A percentile compares a stretch with the other conserved stretches of the same genome.
These are phyloP conservation scores for Ustulina deusta DNA, from an alignment of 2,329 filamentous ascomycete species.

Conservation along the genomic window DNA sequence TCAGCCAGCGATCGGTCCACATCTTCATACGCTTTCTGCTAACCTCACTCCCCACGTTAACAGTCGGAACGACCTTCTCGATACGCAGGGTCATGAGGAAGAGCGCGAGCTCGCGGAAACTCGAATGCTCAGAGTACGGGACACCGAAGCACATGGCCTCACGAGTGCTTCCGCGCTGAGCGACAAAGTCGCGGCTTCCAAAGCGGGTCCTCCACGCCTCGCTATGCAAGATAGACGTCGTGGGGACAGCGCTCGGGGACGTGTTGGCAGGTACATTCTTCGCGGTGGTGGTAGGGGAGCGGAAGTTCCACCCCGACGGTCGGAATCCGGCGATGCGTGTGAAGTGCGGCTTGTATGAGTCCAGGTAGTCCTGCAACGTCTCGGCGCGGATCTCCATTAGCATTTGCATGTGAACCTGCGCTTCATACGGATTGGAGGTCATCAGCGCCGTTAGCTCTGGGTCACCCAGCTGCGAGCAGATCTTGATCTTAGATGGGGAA, in stretches of 20 bases:
- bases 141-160: slow-evolving; percentile 92
- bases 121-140: slow-evolving; percentile 95
- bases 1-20: slow-evolving; percentile 73
- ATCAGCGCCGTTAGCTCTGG: slow-evolving; percentile 81
- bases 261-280: slow-evolving; percentile 67
- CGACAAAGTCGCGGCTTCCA: slow-evolving; percentile 75
- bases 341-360: slow-evolving; percentile 83
- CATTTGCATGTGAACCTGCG: slow-evolving; percentile 98
- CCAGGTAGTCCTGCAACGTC: slow-evolving; percentile 89
- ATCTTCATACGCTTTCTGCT: slow-evolving; percentile 70
- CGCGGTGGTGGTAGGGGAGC: slow-evolving; percentile 49
- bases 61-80: slow-evolving; percentile 91
- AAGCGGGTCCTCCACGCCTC: slow-evolving; percentile 83
- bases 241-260: slow-evolving; percentile 63
- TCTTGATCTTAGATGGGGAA: slow-evolving; percentile 81
- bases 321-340: slow-evolving; percentile 89
- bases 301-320: slow-evolving; percentile 94
- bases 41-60: slow-evolving; percentile 77
- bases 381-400: slow-evolving; percentile 94
- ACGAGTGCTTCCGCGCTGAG: slow-evolving; percentile 84
- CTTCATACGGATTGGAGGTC: slow-evolving; percentile 82
- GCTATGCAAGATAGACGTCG: slow-evolving; percentile 64
- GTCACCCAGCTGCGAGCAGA: slow-evolving; percentile 88
- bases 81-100: slow-evolving; percentile 91
- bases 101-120: slow-evolving; percentile 92